Conservation (phyloP, 129 eudicot genomes). For the Ambrosia trifida region DNA sequence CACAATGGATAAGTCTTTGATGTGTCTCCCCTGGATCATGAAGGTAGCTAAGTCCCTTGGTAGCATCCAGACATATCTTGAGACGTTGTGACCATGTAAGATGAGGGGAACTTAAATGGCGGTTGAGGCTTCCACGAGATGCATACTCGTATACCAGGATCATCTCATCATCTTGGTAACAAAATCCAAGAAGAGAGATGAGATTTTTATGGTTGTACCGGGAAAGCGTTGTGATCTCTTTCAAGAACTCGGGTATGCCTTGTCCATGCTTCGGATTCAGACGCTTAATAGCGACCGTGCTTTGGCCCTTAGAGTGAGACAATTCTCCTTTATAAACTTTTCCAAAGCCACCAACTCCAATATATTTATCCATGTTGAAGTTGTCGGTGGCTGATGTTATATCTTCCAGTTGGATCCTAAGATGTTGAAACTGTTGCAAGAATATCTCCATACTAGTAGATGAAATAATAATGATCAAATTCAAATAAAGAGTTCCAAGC, state of each 20-base stretch:
- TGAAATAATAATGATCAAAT: background rate
- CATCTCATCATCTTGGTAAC: conserved; percentile 2
- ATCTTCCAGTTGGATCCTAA: conserved; percentile 6
- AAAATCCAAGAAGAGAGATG: conserved; percentile 18
- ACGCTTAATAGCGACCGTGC: conserved; percentile 8
- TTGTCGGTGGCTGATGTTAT: conserved; percentile 3
- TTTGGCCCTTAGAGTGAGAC: background rate
- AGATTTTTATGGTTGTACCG: conserved; percentile 15
- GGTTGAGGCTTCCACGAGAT: conserved; percentile 8
- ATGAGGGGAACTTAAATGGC: background rate
- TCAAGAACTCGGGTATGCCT: conserved; percentile 7
- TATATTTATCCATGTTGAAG: background rate
- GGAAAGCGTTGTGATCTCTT: conserved; percentile 9
- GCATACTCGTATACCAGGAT: conserved; percentile 2
- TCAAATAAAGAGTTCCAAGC: background rate
- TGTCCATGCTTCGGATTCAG: background rate
- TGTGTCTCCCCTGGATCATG: conserved; percentile 31
- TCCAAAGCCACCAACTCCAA: conserved; percentile 20
- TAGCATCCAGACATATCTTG: conserved; percentile 27
- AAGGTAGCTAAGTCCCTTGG: conserved; percentile 34
- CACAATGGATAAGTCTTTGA: conserved; percentile 37
- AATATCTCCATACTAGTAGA: background rate
- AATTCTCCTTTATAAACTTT: conserved; percentile 6
- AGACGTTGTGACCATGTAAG: conserved; percentile 28
- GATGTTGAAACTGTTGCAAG: background rate